These are phyloP conservation scores for Amanita polypyramis DNA, from an alignment of 768 basidiomycete genomes.

Conservation along the genomic window DNA sequence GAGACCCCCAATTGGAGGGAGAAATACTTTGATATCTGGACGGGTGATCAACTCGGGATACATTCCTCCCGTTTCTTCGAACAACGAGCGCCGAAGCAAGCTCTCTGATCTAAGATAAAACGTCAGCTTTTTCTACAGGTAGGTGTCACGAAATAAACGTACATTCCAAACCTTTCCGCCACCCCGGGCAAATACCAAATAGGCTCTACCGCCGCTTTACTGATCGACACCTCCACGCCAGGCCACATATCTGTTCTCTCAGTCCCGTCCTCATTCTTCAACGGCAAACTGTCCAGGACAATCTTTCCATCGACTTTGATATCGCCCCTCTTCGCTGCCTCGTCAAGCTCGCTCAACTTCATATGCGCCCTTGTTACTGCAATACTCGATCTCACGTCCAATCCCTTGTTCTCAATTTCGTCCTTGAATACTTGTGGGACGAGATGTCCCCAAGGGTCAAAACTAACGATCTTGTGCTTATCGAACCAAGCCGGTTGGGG, in stretches of 20 bases:
- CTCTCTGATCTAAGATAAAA: conserved; percentile 54
- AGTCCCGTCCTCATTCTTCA: conserved; percentile 55
- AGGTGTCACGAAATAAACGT: conserved; percentile 18
- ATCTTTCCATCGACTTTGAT: conserved; percentile 75
- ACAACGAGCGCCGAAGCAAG: conserved; percentile 79
- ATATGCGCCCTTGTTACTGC: conserved; percentile 89
- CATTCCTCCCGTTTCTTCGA: conserved; percentile 95
- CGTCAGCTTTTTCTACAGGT: not conserved
- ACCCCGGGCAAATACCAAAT: conserved; percentile 95
- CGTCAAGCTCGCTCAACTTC: conserved; percentile 91
- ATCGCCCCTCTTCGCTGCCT: conserved; percentile 60
- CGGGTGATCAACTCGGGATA: conserved; percentile 93
- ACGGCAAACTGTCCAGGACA: conserved; percentile 57
- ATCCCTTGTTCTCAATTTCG: conserved; percentile 50
- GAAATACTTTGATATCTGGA: conserved; percentile 90
- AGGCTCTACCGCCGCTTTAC: conserved; percentile 93
- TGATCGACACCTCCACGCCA: conserved; percentile 82
- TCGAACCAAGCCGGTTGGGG: conserved; percentile 73
- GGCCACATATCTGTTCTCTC: conserved; percentile 38
- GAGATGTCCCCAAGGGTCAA: conserved; percentile 92
- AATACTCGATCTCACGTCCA: conserved; percentile 89
- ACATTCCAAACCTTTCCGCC: conserved; percentile 91
- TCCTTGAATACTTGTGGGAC: conserved; percentile 60
- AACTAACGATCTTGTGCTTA: conserved; percentile 72
- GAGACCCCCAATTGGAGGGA: conserved; percentile 86